Percentiles rank a stretch among this genome's conserved stretches.
Conservation (phyloP, 768 basidiomycete species). For the Phanerochaete sordida region DNA sequence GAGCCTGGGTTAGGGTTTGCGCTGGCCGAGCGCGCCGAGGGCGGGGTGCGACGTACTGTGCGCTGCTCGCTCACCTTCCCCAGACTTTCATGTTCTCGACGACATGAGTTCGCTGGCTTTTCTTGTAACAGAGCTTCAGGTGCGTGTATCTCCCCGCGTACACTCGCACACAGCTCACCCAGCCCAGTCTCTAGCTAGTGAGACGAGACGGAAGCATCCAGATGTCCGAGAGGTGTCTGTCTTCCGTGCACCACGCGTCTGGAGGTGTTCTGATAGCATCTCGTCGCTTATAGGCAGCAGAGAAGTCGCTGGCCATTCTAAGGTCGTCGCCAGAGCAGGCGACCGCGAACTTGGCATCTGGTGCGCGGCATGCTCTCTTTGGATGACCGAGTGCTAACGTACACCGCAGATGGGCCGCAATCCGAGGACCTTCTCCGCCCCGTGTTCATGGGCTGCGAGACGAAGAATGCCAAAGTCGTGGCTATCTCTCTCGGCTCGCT, state of each 20-base stretch:
- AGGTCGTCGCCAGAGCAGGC: slow-evolving; percentile 82
- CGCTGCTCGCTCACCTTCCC: background rate
- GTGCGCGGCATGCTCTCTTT: slow-evolving; percentile 35
- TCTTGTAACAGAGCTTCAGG: slow-evolving; percentile 73
- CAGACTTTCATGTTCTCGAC: background rate
- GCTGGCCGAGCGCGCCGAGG: background rate
- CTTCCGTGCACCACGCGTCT: background rate
- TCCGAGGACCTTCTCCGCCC: slow-evolving; percentile 81
- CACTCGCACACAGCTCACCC: background rate
- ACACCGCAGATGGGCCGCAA: slow-evolving; percentile 61
- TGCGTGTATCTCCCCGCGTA: slow-evolving; percentile 19
- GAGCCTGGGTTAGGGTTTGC: background rate
- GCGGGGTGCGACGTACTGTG: background rate
- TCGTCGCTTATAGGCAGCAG: slow-evolving; percentile 57
- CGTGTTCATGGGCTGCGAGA: slow-evolving; percentile 91
- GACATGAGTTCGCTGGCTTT: slow-evolving; percentile 67
- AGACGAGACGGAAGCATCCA: slow-evolving; percentile 85
- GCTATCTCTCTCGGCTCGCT: slow-evolving; percentile 89
- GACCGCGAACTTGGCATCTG: slow-evolving; percentile 65
- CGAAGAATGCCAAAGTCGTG: slow-evolving; percentile 91
- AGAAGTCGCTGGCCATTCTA: slow-evolving; percentile 80
- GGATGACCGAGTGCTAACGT: background rate
- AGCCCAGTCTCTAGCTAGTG: slow-evolving; percentile 75
- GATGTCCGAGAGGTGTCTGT: slow-evolving; percentile 85
- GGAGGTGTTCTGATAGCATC: background rate